These are phyloP conservation scores for Pyrenophora graminea DNA, from an alignment of 2,329 filamentous ascomycete genomes.

Conservation along the genomic window DNA sequence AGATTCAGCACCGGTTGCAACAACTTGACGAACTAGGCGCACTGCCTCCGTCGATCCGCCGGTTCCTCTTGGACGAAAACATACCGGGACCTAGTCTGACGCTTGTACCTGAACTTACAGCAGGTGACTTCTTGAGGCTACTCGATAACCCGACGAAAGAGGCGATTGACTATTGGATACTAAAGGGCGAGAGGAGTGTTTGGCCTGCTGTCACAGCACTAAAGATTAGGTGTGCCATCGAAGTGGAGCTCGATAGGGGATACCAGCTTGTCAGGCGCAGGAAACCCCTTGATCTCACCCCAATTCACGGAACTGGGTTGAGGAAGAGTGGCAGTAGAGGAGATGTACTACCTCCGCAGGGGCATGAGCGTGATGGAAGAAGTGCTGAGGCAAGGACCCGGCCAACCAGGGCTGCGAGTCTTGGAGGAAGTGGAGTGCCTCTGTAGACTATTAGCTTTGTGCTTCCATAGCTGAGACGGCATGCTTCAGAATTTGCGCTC, in stretches of 20 bases:
- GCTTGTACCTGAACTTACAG: constrained; percentile 77
- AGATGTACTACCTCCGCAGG: constrained; percentile 18
- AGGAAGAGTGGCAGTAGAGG: constrained; percentile 32
- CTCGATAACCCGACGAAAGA: constrained; percentile 81
- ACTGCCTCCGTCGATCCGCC: constrained; percentile 69
- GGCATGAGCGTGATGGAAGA: constrained; percentile 14
- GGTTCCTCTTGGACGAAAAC: constrained; percentile 81
- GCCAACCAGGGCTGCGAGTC: constrained; percentile 35
- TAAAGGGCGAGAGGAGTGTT: constrained; percentile 80
- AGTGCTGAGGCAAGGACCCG: constrained; percentile 13
- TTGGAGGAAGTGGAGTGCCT: constrained; percentile 23
- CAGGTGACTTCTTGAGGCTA: constrained; percentile 73
- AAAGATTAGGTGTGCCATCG: constrained; percentile 79
- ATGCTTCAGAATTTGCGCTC: not conserved
- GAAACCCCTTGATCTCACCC: constrained; percentile 46
- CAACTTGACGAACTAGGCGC: constrained; percentile 79
- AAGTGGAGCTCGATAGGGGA: constrained; percentile 83
- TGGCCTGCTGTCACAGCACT: constrained; percentile 88
- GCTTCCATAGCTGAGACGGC: too few species aligned
- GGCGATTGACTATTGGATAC: constrained; percentile 81
- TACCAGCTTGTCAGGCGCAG: constrained; percentile 76
- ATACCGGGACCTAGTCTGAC: constrained; percentile 79
- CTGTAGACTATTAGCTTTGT: not conserved
- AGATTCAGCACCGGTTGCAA: constrained; percentile 77
- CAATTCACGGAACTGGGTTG: constrained; percentile 18